Percentiles rank a stretch among this genome's conserved stretches.
Conservation (phyloP, 768 basidiomycete species). For the Royoungia palumana region DNA sequence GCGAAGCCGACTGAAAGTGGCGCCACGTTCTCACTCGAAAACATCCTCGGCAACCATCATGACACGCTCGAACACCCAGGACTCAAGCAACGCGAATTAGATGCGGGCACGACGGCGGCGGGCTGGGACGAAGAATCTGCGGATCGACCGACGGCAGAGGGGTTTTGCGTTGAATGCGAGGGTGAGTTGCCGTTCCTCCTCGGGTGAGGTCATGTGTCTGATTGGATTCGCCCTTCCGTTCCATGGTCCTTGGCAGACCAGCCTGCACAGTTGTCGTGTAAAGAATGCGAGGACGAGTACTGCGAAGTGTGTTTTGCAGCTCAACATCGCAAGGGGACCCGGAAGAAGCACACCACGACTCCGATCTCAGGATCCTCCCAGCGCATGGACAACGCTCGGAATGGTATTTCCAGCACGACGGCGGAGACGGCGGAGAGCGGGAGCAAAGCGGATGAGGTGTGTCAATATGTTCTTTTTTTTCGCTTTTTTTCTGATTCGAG, state of each 20-base stretch:
- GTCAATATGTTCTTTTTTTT: not conserved
- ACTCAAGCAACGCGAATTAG: slow-evolving; percentile 31
- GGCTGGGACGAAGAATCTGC: slow-evolving; percentile 70
- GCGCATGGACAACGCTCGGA: slow-evolving; percentile 11
- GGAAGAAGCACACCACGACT: slow-evolving; percentile 60
- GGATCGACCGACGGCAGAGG: slow-evolving; percentile 47
- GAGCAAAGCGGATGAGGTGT: slow-evolving; percentile 21
- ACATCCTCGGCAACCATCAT: slow-evolving; percentile 64
- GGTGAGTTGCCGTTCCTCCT: slow-evolving; percentile 43
- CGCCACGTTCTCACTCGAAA: slow-evolving; percentile 56
- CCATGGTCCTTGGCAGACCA: slow-evolving; percentile 52
- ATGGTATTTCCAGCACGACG: slow-evolving; percentile 8
- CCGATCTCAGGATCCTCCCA: slow-evolving; percentile 34
- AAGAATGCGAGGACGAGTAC: slow-evolving; percentile 67
- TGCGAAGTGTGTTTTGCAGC: slow-evolving; percentile 87
- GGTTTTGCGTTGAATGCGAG: slow-evolving; percentile 84
- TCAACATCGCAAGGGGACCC: slow-evolving; percentile 78
- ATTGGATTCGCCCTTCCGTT: not conserved
- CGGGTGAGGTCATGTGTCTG: not conserved
- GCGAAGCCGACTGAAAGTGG: slow-evolving; percentile 5
- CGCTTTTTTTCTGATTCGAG: slow-evolving; percentile 10
- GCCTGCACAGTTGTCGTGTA: slow-evolving; percentile 72
- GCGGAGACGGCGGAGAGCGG: not conserved
- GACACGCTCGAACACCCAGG: slow-evolving; percentile 57
- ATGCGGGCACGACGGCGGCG: slow-evolving; percentile 35